These are phyloP conservation scores for Harringtonia lauricola DNA, from an alignment of 2,329 filamentous ascomycete species.

Conservation along the genomic window DNA sequence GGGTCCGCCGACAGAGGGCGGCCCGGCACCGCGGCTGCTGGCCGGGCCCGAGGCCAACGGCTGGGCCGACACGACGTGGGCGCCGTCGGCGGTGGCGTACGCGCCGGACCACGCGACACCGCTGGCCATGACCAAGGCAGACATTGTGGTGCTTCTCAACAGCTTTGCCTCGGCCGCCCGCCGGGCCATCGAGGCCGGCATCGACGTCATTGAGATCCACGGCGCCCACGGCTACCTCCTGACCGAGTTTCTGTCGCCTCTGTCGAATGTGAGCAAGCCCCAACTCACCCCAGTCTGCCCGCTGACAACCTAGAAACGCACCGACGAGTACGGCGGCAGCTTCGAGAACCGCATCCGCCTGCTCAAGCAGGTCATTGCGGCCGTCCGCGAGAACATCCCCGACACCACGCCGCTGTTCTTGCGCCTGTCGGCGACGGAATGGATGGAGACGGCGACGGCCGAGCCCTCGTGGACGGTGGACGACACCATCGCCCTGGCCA, in stretches of 20 bases:
- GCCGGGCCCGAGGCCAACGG: conserved; percentile 42
- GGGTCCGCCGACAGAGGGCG: too few relatives aligned
- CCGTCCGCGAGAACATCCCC: conserved; percentile 41
- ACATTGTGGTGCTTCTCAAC: conserved; percentile 55
- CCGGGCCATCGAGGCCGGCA: conserved; percentile 55
- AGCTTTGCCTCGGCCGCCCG: conserved; percentile 48
- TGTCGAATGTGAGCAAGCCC: conserved; percentile 41
- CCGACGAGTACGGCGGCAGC: conserved; percentile 53
- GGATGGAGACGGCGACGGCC: conserved; percentile 36
- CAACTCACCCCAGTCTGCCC: too few relatives aligned
- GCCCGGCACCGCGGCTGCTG: conserved; percentile 33
- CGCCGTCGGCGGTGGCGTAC: conserved; percentile 44
- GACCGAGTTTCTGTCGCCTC: conserved; percentile 51
- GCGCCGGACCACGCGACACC: conserved; percentile 49
- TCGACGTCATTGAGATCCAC: conserved; percentile 65
- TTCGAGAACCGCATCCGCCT: conserved; percentile 57
- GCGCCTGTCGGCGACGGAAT: conserved; percentile 51
- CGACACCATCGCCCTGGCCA: conserved; percentile 55
- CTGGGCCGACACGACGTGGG: conserved; percentile 46
- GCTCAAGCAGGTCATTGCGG: conserved; percentile 40
- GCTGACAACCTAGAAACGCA: conserved; percentile 31
- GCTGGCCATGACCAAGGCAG: conserved; percentile 54
- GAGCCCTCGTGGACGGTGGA: conserved; percentile 55
- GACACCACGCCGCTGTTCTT: conserved; percentile 43
- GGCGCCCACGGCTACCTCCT: conserved; percentile 57